Conservation (phyloP, 306 rosid genomes). For the Prunus campanulata region DNA sequence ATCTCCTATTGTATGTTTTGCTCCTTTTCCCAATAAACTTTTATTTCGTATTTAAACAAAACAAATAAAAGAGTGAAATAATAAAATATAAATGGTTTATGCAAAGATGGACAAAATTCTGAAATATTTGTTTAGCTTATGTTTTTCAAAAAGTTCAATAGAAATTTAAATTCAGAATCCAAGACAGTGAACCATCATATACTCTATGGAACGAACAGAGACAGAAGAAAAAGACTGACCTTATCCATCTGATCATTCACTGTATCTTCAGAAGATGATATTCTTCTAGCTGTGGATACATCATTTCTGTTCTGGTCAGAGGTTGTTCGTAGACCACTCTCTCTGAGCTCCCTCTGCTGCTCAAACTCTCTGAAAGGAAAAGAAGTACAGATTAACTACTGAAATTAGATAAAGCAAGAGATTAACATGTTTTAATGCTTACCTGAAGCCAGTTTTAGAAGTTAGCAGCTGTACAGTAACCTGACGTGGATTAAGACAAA, state of each 20-base stretch:
- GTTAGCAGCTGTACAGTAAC: slow-evolving; percentile 97
- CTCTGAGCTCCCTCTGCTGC: slow-evolving; percentile 98
- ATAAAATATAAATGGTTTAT: neutral
- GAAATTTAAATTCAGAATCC: neutral
- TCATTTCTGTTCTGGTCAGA: slow-evolving; percentile 67
- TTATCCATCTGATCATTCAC: slow-evolving; percentile 60
- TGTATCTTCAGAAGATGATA: slow-evolving; percentile 59
- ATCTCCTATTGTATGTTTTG: too few species aligned
- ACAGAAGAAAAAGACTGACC: slow-evolving; percentile 35
- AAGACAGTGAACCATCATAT: neutral
- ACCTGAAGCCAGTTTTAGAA: slow-evolving; percentile 99
- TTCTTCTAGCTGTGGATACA: slow-evolving; percentile 63
- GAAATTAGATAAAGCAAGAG: slow-evolving; percentile 30
- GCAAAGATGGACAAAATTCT: neutral
- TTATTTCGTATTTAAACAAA: neutral
- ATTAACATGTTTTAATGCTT: slow-evolving; percentile 27
- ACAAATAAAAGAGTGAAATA: neutral
- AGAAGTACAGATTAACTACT: slow-evolving; percentile 31
- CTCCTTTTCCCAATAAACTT: neutral
- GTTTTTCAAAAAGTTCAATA: neutral
- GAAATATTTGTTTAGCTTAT: neutral
- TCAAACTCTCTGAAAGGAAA: slow-evolving; percentile 88
- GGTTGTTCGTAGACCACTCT: slow-evolving; percentile 77
- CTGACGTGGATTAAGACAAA: slow-evolving; percentile 56
- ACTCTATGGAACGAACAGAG: neutral